Conservation (phyloP, 2,329 filamentous ascomycete genomes). For the Beauveria bassiana region DNA sequence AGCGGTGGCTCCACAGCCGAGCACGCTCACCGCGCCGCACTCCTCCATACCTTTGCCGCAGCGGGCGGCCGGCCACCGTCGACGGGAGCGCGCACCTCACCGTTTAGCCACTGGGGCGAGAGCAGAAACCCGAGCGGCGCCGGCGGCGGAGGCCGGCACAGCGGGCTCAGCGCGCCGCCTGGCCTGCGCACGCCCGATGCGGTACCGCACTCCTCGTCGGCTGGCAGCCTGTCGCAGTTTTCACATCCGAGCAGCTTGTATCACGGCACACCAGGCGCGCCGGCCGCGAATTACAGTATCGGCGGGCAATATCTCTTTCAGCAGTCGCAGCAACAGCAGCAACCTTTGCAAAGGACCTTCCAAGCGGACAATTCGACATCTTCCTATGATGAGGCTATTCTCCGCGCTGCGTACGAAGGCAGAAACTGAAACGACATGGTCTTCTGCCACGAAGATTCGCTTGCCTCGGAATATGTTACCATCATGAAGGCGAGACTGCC, state of each 20-base stretch:
- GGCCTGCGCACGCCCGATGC: constrained; percentile 16
- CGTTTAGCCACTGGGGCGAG: constrained; percentile 25
- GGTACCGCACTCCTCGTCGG: constrained; percentile 19
- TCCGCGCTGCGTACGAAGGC: constrained; percentile 26
- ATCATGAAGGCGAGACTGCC: not conserved
- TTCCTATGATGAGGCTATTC: constrained; percentile 28
- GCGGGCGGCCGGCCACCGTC: constrained; percentile 1
- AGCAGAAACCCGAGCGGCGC: not conserved
- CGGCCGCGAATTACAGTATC: not conserved
- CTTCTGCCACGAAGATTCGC: too few species aligned
- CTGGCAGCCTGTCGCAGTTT: constrained; percentile 27
- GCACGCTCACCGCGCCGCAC: constrained; percentile 25
- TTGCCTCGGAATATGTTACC: not conserved
- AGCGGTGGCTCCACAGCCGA: constrained; percentile 18
- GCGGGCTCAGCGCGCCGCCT: constrained; percentile 14
- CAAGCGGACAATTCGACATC: constrained; percentile 27
- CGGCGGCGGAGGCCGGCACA: constrained; percentile 14
- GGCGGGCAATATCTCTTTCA: not conserved
- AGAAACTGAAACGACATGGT: constrained; percentile 15
- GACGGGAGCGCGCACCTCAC: constrained; percentile 20
- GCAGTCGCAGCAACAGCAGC: constrained; percentile 1
- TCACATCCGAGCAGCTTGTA: constrained; percentile 45
- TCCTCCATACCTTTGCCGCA: constrained; percentile 28
- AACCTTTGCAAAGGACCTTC: constrained; percentile 19
- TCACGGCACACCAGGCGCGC: constrained; percentile 34